phyloP scores from a whole-genome alignment of 2,329 filamentous ascomycete species.

The Sclerotinia minor region DNA sequence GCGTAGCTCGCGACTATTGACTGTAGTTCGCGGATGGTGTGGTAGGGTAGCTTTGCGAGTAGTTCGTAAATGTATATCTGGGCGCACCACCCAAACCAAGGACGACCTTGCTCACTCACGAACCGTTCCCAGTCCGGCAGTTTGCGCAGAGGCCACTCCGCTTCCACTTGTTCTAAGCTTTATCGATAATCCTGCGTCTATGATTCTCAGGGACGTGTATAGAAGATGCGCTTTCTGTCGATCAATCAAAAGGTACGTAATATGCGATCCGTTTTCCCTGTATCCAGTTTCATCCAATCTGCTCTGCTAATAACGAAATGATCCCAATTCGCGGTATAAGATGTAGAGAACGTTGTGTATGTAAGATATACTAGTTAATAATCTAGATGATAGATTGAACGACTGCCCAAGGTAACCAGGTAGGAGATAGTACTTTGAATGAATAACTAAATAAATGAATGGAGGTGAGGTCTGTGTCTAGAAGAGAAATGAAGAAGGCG shows the following conservation, averaged over 20 bases:
- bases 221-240: not conserved
- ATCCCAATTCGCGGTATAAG: not conserved
- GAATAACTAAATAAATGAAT: not conserved
- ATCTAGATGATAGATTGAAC: not conserved
- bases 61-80: constrained; percentile 1
- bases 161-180: constrained; percentile 1
- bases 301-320: not conserved
- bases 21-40: not conserved
- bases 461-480: constrained; percentile 9
- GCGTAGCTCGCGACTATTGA: constrained; percentile 6
- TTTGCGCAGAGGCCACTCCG: constrained; percentile 17
- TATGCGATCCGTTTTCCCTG: not conserved
- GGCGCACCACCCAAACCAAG: constrained; percentile 6
- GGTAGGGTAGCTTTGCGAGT: not conserved
- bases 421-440: not conserved
- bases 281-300: not conserved
- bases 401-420: not conserved
- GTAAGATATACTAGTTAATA: not conserved
- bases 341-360: not conserved
- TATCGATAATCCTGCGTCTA: constrained; percentile 5
- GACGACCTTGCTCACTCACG: not conserved
- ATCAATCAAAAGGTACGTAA: not conserved
- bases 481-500: constrained; percentile 6
- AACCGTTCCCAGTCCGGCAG: not conserved
- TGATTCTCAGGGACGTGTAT: not conserved